Conservation (phyloP, 495 filamentous ascomycete genomes). For the Neurospora cerealis region DNA sequence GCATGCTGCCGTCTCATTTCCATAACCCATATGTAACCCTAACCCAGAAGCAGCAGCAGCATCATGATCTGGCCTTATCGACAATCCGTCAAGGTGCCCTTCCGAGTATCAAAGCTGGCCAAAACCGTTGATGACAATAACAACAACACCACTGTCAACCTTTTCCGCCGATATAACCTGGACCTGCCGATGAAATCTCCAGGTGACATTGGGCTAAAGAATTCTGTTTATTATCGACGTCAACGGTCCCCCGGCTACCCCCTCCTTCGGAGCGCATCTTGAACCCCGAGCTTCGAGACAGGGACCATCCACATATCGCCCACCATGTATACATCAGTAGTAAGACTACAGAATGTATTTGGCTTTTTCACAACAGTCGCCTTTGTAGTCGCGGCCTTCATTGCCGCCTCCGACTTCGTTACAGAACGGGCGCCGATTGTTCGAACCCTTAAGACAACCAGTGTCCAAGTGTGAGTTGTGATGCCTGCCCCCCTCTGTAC, state of each 20-base stretch:
- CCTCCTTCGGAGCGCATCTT: neutral
- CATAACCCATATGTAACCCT: conserved; percentile 7
- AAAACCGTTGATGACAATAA: neutral
- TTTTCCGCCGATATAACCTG: neutral
- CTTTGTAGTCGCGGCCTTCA: conserved; percentile 65
- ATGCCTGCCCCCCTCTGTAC: neutral
- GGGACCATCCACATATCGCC: conserved; percentile 6
- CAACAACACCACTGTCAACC: neutral
- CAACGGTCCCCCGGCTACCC: neutral
- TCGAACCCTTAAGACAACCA: conserved; percentile 55
- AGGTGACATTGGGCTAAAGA: neutral
- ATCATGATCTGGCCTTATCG: conserved; percentile 25
- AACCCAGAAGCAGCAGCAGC: conserved; percentile 18
- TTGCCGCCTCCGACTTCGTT: conserved; percentile 70
- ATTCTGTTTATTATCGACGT: neutral
- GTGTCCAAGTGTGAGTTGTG: conserved; percentile 72
- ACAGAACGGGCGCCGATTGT: conserved; percentile 55
- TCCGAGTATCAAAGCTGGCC: neutral
- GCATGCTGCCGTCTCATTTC: neutral
- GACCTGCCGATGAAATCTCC: conserved; percentile 2
- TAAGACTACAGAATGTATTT: conserved; percentile 83
- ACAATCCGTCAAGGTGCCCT: neutral
- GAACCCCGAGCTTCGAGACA: neutral
- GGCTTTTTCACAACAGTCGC: conserved; percentile 96
- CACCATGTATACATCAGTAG: conserved; percentile 79